A percentile compares a stretch with the other conserved stretches of the same genome.
phyloP scores from a whole-genome alignment of 2,329 filamentous ascomycete species.

The Helotiales sp. region DNA sequence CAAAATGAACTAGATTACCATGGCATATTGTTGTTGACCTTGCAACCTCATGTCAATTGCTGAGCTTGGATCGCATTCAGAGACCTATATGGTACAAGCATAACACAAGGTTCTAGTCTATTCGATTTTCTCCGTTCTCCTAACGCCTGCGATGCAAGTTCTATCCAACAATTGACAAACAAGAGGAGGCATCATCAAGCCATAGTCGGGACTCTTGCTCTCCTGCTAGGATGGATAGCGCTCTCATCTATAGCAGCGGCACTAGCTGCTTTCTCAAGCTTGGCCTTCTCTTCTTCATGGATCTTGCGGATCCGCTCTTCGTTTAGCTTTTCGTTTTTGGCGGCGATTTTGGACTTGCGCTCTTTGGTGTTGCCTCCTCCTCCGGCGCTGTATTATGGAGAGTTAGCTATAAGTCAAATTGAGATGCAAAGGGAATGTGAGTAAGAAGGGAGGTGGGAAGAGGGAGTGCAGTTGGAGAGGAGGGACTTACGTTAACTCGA shows the following conservation, averaged over 20 bases:
- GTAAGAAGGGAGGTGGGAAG: neutral
- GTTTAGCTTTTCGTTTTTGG: conserved; percentile 84
- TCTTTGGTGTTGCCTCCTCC: conserved; percentile 77
- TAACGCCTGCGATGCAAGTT: neutral
- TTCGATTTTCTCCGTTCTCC: neutral
- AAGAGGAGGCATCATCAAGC: neutral
- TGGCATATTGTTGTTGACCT: too few relatives aligned
- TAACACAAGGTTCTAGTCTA: neutral
- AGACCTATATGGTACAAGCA: neutral
- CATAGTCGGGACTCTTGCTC: conserved; percentile 22
- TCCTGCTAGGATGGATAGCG: conserved; percentile 33
- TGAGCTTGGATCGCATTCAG: too few relatives aligned
- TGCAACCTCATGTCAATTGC: too few relatives aligned
- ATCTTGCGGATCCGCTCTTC: conserved; percentile 44
- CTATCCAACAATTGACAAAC: neutral
- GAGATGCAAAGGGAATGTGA: neutral
- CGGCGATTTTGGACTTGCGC: conserved; percentile 74
- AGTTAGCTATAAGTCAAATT: conserved; percentile 17
- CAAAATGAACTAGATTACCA: too few relatives aligned
- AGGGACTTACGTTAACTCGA: conserved; percentile 76
- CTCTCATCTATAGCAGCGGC: conserved; percentile 26
- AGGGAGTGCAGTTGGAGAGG: conserved; percentile 1
- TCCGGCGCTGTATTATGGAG: conserved; percentile 59
- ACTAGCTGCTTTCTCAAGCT: conserved; percentile 19
- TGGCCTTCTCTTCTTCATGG: conserved; percentile 31